phyloP scores from a whole-genome alignment of 176 grass and related monocot genomes.

The maize (Zea mays) region Zm-B73-REFERENCE-NAM-5.0 NC_050102.1:28589501-28590000 shows the following conservation, averaged over 20 bases:
- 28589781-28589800: conserved; percentile 73
- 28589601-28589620: conserved; percentile 88
- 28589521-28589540: no score
- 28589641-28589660: conserved; percentile 16
- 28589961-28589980: no score
- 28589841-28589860: no score
- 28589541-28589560: no score
- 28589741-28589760: conserved; percentile 78
- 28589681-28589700: conserved; percentile 14
- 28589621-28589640: conserved; percentile 92
- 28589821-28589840: conserved; percentile 59
- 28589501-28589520: no score
- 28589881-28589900: no score
- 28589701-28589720: conserved; percentile 19
- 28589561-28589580: no score
- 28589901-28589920: no score
- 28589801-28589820: conserved; percentile 79
- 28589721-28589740: conserved; percentile 57
- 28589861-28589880: no score
- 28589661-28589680: neutral
- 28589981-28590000: no score
- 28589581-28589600: conserved; percentile 76
- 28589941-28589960: no score
- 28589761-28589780: conserved; percentile 84
- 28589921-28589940: no score